A percentile compares a stretch with the other conserved stretches of the same genome.
Evolutionary conservation across 139 green algal genomes (phyloP).

Genomic region (Coelastrella sp.): DNA sequence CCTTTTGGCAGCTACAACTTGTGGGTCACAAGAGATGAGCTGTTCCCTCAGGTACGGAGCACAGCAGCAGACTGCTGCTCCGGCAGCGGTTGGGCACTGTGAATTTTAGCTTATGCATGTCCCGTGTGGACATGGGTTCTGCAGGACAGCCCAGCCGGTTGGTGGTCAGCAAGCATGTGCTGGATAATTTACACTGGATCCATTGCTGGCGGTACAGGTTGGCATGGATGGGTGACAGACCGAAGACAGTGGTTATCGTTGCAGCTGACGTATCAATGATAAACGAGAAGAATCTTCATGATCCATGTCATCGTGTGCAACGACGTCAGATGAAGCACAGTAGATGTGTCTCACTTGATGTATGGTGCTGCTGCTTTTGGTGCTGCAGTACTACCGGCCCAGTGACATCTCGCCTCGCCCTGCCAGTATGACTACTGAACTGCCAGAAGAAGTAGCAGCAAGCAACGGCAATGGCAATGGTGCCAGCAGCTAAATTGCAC

Average conservation of each 20-base stretch:
- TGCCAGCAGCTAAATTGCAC: neutral
- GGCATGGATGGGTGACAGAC: too few relatives aligned
- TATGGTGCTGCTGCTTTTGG: neutral
- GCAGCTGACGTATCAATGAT: neutral
- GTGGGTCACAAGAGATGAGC: conserved; percentile 41
- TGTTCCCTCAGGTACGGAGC: conserved; percentile 1
- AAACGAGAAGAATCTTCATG: too few relatives aligned
- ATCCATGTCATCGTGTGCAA: neutral
- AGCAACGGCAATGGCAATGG: neutral
- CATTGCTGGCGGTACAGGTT: too few relatives aligned
- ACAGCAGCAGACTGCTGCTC: neutral
- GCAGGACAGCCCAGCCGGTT: too few relatives aligned
- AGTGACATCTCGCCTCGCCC: conserved; percentile 25
- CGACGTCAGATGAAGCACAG: neutral
- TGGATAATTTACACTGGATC: too few relatives aligned
- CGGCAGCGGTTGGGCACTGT: too few relatives aligned
- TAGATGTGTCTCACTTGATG: neutral
- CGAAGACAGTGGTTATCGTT: neutral
- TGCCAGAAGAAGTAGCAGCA: neutral
- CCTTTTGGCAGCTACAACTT: conserved; percentile 55
- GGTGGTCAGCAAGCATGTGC: too few relatives aligned
- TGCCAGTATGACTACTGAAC: conserved; percentile 27
- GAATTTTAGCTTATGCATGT: too few relatives aligned
- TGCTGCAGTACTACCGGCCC: conserved; percentile 26
- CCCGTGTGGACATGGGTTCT: too few relatives aligned